Conservation (phyloP, 2,329 filamentous ascomycete genomes). For the Macrophomina pseudophaseolina region DNA sequence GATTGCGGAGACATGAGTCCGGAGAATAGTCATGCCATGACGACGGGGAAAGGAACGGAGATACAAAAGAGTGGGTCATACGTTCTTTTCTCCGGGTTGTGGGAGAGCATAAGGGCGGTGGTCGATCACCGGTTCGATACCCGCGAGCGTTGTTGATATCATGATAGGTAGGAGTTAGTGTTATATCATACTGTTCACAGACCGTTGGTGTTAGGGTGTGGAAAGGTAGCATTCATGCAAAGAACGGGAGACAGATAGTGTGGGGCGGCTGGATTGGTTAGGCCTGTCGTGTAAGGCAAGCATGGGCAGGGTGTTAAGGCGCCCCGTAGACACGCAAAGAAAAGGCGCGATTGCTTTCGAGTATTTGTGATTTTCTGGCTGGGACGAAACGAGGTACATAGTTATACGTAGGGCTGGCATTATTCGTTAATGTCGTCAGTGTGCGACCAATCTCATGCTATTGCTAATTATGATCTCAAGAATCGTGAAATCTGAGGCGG, state of each 20-base stretch:
- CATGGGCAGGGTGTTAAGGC: slow-evolving; percentile 1
- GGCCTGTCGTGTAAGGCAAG: too few relatives aligned
- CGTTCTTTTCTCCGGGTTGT: neutral
- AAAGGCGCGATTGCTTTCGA: neutral
- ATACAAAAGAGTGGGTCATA: neutral
- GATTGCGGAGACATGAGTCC: neutral
- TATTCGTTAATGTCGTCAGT: neutral
- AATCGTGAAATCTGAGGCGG: neutral
- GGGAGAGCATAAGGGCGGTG: neutral
- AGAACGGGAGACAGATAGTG: neutral
- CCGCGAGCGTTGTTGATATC: neutral
- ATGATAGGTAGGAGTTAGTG: neutral
- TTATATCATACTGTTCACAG: slow-evolving; percentile 7
- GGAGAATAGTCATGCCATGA: neutral
- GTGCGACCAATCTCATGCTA: neutral
- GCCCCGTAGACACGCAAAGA: neutral
- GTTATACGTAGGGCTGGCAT: neutral
- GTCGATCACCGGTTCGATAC: neutral
- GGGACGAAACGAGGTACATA: neutral
- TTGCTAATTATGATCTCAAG: neutral
- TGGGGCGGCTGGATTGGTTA: neutral
- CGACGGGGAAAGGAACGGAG: neutral
- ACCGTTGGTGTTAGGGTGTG: neutral
- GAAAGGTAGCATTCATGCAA: neutral
- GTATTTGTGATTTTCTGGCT: neutral